phyloP scores from a whole-genome alignment of 1,139 yeast species.

The Blastobotrys persicus region DNA sequence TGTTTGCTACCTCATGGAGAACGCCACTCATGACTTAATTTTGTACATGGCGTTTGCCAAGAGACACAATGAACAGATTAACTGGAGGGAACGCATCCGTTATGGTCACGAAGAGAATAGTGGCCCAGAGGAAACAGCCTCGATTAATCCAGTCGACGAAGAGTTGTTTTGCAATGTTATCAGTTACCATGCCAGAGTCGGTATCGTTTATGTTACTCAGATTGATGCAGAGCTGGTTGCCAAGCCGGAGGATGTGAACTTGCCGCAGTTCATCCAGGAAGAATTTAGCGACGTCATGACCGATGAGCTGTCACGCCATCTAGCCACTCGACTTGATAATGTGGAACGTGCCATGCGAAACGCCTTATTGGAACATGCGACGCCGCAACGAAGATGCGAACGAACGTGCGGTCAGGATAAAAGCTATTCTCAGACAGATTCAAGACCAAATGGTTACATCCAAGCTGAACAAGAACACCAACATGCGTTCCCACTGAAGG shows the following conservation, averaged over 20 bases:
- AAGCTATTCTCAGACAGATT: too few species aligned
- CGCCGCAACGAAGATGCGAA: too few species aligned
- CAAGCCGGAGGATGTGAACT: background rate
- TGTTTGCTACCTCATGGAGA: background rate
- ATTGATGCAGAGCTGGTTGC: background rate
- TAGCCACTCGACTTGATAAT: too few species aligned
- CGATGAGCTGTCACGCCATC: background rate
- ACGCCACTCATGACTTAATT: background rate
- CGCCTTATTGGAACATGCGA: too few species aligned
- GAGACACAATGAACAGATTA: background rate
- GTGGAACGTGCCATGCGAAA: too few species aligned
- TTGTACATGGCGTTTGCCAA: background rate
- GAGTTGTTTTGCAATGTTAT: background rate
- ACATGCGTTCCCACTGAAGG: too few species aligned
- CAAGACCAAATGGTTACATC: too few species aligned
- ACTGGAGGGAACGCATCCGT: background rate
- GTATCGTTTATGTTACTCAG: background rate
- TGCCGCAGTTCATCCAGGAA: background rate
- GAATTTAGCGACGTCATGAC: conserved; percentile 3
- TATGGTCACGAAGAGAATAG: background rate
- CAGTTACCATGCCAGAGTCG: background rate
- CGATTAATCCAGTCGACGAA: background rate
- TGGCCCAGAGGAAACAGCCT: background rate
- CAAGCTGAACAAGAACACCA: too few species aligned
- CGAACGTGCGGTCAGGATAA: too few species aligned